Evolutionary conservation across 2,329 filamentous ascomycete genomes (phyloP).

Genomic region (Botryosphaeria dothidea): DNA sequence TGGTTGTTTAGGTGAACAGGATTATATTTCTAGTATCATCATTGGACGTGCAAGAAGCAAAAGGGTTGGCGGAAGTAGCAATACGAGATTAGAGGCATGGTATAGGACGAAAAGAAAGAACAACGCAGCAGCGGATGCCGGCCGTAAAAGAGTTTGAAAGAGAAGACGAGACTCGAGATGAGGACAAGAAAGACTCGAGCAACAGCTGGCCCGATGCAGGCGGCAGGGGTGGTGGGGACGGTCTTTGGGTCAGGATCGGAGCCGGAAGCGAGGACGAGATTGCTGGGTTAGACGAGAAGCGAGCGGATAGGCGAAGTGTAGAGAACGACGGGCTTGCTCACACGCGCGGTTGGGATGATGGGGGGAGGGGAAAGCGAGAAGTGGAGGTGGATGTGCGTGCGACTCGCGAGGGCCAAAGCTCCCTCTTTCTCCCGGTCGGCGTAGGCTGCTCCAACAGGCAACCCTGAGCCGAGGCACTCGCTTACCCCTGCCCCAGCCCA

Average conservation of each 20-base stretch:
- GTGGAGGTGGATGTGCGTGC: not conserved
- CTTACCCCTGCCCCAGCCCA: not conserved
- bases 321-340: not conserved
- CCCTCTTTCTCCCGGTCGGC: not conserved
- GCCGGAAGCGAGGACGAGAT: not conserved
- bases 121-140: not conserved
- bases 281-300: not conserved
- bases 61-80: not conserved
- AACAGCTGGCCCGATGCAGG: not conserved
- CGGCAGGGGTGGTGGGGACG: not conserved
- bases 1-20: not conserved
- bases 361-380: not conserved
- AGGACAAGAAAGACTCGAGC: not conserved
- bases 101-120: not conserved
- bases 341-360: not conserved
- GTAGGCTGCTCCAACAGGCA: not conserved
- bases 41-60: not conserved
- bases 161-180: not conserved
- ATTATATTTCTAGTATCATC: slow-evolving; percentile 13
- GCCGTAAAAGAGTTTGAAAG: not conserved
- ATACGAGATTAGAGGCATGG: not conserved
- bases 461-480: slow-evolving; percentile 6
- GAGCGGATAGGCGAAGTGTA: not conserved
- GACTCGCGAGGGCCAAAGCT: not conserved
- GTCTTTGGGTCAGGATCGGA: not conserved